A percentile compares a stretch with the other conserved stretches of the same genome.
Evolutionary conservation across 1,284 basidiomycete genomes (phyloP).

Genomic region (Rhodofomes roseus): DNA sequence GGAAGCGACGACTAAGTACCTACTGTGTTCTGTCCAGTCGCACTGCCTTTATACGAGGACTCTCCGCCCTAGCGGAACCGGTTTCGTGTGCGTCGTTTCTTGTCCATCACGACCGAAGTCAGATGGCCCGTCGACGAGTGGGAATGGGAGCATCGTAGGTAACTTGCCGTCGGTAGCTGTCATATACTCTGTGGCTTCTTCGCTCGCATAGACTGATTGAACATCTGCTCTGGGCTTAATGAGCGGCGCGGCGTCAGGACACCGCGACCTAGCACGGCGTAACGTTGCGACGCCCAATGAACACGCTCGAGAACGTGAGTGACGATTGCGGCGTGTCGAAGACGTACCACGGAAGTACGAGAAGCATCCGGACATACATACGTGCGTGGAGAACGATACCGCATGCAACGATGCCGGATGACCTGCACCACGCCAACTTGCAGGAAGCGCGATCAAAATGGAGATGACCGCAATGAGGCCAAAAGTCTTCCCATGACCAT

Average conservation of each 20-base stretch:
- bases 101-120: not conserved
- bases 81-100: not conserved
- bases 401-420: not conserved
- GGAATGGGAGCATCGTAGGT: not conserved
- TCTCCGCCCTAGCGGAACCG: not conserved
- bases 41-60: not conserved
- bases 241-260: not conserved
- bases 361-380: not conserved
- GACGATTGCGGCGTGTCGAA: not conserved
- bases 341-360: not conserved
- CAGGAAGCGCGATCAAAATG: not conserved
- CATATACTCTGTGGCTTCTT: not conserved
- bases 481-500: too few species aligned
- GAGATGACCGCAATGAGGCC: too few species aligned
- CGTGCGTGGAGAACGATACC: not conserved
- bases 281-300: not conserved
- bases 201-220: not conserved
- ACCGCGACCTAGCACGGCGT: not conserved
- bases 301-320: not conserved
- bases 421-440: not conserved
- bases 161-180: not conserved
- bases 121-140: not conserved
- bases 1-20: not conserved
- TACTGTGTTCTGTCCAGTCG: not conserved
- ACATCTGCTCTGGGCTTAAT: not conserved